Percentiles rank a stretch among this genome's conserved stretches.
Evolutionary conservation across 352 stramenopile species (phyloP).

Genomic region (Pythium aristosporum): DNA sequence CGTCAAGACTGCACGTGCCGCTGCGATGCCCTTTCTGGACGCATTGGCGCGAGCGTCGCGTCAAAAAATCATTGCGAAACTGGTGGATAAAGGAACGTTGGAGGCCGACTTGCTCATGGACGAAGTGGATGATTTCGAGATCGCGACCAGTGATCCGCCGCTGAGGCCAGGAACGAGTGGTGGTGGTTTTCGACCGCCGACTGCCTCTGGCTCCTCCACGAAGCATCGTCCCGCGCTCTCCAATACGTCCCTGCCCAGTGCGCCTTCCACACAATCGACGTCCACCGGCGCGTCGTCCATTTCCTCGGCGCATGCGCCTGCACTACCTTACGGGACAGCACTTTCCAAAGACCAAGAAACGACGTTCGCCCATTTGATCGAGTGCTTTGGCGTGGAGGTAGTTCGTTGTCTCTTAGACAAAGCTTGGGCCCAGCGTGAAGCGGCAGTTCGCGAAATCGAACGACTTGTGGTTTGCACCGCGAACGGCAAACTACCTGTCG

Average conservation of each 20-base stretch:
- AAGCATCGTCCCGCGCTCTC: conserved; percentile 71
- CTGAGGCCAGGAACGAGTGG: conserved; percentile 54
- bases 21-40: conserved; percentile 73
- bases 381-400: conserved; percentile 62
- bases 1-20: conserved; percentile 53
- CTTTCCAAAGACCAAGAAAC: conserved; percentile 61
- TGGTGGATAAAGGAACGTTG: conserved; percentile 69
- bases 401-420: conserved; percentile 83
- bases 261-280: neutral
- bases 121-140: conserved; percentile 81
- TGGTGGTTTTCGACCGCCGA: conserved; percentile 51
- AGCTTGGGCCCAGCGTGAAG: conserved; percentile 72
- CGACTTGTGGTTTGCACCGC: conserved; percentile 55
- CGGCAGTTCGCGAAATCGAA: conserved; percentile 72
- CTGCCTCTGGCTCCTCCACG: conserved; percentile 69
- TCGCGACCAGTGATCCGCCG: conserved; percentile 28
- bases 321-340: conserved; percentile 69
- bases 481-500: conserved; percentile 40
- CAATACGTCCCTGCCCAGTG: conserved; percentile 51
- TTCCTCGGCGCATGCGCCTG: conserved; percentile 34
- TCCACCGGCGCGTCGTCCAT: conserved; percentile 2
- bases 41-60: conserved; percentile 54
- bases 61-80: conserved; percentile 82
- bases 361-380: conserved; percentile 48
- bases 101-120: conserved; percentile 83